These are phyloP conservation scores for Penicillium pulvis DNA, from an alignment of 495 filamentous ascomycete species.

Conservation along the genomic window DNA sequence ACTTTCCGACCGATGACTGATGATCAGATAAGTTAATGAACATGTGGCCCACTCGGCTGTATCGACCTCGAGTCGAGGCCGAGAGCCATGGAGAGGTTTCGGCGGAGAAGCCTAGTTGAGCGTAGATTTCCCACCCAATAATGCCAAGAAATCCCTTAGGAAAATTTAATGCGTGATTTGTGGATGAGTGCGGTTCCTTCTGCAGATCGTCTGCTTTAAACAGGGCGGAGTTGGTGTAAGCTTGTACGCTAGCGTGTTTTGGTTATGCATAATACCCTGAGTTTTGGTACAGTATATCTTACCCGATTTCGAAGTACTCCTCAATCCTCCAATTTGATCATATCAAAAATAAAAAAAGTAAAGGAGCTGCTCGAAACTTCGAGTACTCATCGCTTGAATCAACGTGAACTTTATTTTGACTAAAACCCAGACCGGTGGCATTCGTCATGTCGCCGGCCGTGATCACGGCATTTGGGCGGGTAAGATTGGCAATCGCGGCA, in stretches of 20 bases:
- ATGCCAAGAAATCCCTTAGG: not conserved
- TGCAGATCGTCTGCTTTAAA: not conserved
- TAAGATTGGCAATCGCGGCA: not conserved
- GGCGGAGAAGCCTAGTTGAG: not conserved
- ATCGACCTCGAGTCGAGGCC: not conserved
- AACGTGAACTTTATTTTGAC: too few species aligned
- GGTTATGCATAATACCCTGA: not conserved
- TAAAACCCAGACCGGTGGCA: too few species aligned
- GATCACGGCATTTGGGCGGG: too few species aligned
- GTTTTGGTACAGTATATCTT: too few species aligned
- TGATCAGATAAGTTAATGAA: conserved; percentile 13
- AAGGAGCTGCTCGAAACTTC: too few species aligned
- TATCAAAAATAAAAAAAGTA: too few species aligned
- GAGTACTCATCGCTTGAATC: too few species aligned
- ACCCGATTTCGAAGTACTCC: too few species aligned
- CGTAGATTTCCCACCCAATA: not conserved
- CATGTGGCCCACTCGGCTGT: not conserved
- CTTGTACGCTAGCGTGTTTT: not conserved
- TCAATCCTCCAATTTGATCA: too few species aligned
- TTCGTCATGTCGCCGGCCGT: too few species aligned
- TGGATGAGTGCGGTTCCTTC: not conserved
- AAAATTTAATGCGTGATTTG: not conserved
- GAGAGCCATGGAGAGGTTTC: too few species aligned
- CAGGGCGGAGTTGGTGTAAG: conserved; percentile 3
- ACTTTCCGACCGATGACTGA: conserved; percentile 6